These are phyloP conservation scores for Macrophomina tecta DNA, from an alignment of 2,329 filamentous ascomycete genomes.

Conservation along the genomic window DNA sequence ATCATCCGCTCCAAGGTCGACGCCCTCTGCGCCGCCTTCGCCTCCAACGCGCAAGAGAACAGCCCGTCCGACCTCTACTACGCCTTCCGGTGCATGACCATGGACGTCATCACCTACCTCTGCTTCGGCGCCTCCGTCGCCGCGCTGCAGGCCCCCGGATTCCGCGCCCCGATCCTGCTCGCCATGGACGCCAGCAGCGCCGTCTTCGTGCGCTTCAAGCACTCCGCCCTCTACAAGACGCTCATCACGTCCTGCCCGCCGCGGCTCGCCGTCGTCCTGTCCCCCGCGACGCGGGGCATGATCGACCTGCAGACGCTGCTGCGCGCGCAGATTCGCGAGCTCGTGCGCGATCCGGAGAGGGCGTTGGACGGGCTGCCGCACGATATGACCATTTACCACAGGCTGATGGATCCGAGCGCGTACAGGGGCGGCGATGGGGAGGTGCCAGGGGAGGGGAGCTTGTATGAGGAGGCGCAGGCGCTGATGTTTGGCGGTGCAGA, in stretches of 20 bases:
- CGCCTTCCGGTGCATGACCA: constrained; percentile 37
- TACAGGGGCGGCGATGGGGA: constrained; percentile 37
- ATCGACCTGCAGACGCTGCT: constrained; percentile 47
- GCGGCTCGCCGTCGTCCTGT: constrained; percentile 43
- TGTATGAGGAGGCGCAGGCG: constrained; percentile 54
- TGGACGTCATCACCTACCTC: constrained; percentile 42
- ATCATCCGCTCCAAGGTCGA: constrained; percentile 46
- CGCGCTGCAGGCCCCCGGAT: constrained; percentile 47
- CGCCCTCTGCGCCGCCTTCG: constrained; percentile 41
- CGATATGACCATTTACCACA: constrained; percentile 47
- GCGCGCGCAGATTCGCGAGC: constrained; percentile 39
- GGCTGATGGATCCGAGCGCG: constrained; percentile 41
- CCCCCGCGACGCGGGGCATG: constrained; percentile 46
- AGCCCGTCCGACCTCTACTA: constrained; percentile 35
- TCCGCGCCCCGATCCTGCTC: constrained; percentile 50
- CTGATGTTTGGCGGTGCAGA: constrained; percentile 56
- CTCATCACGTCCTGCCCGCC: constrained; percentile 47
- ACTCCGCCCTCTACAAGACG: constrained; percentile 46
- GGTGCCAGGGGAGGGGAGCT: constrained; percentile 38
- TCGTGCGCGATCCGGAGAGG: constrained; percentile 39
- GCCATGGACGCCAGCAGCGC: constrained; percentile 48
- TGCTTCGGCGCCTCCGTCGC: constrained; percentile 51
- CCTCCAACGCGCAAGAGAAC: constrained; percentile 24
- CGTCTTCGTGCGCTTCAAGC: constrained; percentile 47
- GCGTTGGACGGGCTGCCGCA: constrained; percentile 41